Evolutionary conservation across 1,284 basidiomycete species (phyloP).

Genomic region (Vanrija sp.): DNA sequence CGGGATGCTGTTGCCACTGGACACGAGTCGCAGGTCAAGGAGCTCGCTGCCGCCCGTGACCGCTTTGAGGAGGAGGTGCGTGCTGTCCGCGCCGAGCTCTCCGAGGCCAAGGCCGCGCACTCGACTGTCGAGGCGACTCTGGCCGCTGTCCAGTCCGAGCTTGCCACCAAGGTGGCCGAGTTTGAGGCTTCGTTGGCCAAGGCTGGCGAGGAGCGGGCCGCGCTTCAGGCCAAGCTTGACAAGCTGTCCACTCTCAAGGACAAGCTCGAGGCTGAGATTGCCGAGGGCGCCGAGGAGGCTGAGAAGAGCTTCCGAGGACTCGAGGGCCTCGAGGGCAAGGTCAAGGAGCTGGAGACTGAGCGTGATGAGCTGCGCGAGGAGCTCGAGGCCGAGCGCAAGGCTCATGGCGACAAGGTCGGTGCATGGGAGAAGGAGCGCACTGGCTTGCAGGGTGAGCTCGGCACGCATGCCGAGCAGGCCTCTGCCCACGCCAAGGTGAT

Average conservation of each 20-base stretch:
- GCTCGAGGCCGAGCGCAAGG: slow-evolving; percentile 10
- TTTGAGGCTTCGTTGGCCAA: slow-evolving; percentile 9
- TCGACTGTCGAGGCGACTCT: slow-evolving; percentile 5
- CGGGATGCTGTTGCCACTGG: slow-evolving; percentile 1
- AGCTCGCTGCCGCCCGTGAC: slow-evolving; percentile 17
- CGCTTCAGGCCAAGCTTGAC: slow-evolving; percentile 24
- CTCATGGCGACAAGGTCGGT: slow-evolving; percentile 8
- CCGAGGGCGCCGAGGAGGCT: slow-evolving; percentile 23
- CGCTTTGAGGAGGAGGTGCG: slow-evolving; percentile 16
- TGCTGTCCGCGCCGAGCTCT: slow-evolving; percentile 3
- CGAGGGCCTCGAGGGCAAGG: slow-evolving; percentile 13
- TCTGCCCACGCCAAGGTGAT: slow-evolving; percentile 11
- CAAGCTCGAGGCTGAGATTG: slow-evolving; percentile 22
- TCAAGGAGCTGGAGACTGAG: slow-evolving; percentile 25
- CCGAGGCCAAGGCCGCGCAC: slow-evolving; percentile 6
- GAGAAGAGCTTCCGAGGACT: slow-evolving; percentile 19
- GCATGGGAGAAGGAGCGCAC: slow-evolving; percentile 16
- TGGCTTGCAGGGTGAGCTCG: slow-evolving; percentile 8
- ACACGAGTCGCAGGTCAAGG: slow-evolving; percentile 12
- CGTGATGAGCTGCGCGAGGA: slow-evolving; percentile 17
- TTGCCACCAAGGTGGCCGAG: slow-evolving; percentile 11
- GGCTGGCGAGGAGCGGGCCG: slow-evolving; percentile 4
- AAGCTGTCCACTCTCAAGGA: slow-evolving; percentile 14
- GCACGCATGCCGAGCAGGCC: slow-evolving; percentile 1
- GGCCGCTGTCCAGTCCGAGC: slow-evolving; percentile 10